Base-by-base conservation (phyloP, 1,139 yeast genomes). In the Lodderomyces metapsilosis region DNA sequence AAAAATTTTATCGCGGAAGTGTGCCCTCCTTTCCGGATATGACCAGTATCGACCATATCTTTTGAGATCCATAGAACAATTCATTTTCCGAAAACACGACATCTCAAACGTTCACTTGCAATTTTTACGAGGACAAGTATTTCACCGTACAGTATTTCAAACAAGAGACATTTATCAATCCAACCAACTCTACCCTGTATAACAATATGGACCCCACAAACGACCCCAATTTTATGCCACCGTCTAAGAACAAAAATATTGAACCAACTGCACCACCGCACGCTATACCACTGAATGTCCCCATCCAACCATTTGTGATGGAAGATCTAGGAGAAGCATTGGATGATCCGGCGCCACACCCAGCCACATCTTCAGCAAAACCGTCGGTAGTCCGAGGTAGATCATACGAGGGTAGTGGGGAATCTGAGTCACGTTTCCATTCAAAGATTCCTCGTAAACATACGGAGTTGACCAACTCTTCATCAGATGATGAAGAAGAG, bases 181-280 rank as follows among this genome's bases (percentile, higher is more conserved):
- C n/a, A n/a, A n/a, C n/a, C n/a, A n/a, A n/a, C n/a, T n/a, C n/a
- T n/a, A n/a, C n/a, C n/a, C n/a, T n/a, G n/a, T n/a, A n/a, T n/a
- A n/a, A n/a, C n/a, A n/a, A n/a, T n/a, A 84, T 85, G 94, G 94
- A 85, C 57, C 94, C 94, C 23, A 83, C 87, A 5, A 77, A 80
- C 64, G 92, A 84, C 52, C 91, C 92, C 23, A 78, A 84, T 58
- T 85, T 84, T 59, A 76, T 78, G 38, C 89, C 91, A 7, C 88
- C 89, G 3, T 78, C 86, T 10, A 71, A 77, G 37, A 76, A 80
- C 44, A 79, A 76, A 37, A 64, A 71, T 48, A 67, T 80, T 31
- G 79, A 76, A 53, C 91, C 92, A 6, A 79, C 89, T 4, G 87
- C 88, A 3, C 85, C 88, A 3, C 73, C 82, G 11, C 81, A 83